phyloP scores from a whole-genome alignment of 495 filamentous ascomycete species.

The Aspergillus kassunensis region DNA sequence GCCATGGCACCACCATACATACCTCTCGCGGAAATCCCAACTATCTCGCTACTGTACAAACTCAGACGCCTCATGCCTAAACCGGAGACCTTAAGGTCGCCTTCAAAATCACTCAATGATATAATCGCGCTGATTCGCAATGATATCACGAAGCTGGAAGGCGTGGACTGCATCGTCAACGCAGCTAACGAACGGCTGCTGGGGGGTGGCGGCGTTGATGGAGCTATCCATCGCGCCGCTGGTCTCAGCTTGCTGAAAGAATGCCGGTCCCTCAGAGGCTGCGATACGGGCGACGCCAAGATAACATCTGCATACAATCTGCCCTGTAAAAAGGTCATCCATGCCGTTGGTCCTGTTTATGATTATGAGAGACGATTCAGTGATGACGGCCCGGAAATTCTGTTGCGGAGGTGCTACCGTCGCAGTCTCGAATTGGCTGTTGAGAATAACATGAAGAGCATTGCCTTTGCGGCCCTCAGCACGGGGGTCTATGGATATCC shows the following conservation, averaged over 20 bases:
- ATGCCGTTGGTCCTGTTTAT: conserved; percentile 90
- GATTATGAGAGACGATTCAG: conserved; percentile 20
- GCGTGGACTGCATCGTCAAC: conserved; percentile 83
- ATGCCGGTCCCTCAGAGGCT: conserved; percentile 65
- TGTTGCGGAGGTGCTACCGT: conserved; percentile 69
- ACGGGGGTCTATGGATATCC: conserved; percentile 93
- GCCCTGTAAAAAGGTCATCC: conserved; percentile 75
- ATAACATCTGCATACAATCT: conserved; percentile 76
- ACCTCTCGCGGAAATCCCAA: conserved; percentile 57
- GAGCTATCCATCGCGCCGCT: conserved; percentile 82
- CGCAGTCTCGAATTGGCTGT: conserved; percentile 70
- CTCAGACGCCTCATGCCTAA: conserved; percentile 27
- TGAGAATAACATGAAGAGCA: conserved; percentile 56
- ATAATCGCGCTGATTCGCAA: conserved; percentile 64
- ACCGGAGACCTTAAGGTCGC: conserved; percentile 21
- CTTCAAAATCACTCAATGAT: conserved; percentile 61
- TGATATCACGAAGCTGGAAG: conserved; percentile 76
- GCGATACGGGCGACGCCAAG: conserved; percentile 74
- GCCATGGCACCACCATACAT: conserved; percentile 20
- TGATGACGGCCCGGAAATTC: conserved; percentile 37
- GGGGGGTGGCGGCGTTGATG: conserved; percentile 84
- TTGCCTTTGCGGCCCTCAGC: conserved; percentile 81
- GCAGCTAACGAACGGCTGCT: conserved; percentile 78
- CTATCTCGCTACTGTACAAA: conserved; percentile 58
- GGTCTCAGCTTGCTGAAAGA: conserved; percentile 65